phyloP scores from a whole-genome alignment of 805 yeast species.

The Clavispora santaluciae region DNA sequence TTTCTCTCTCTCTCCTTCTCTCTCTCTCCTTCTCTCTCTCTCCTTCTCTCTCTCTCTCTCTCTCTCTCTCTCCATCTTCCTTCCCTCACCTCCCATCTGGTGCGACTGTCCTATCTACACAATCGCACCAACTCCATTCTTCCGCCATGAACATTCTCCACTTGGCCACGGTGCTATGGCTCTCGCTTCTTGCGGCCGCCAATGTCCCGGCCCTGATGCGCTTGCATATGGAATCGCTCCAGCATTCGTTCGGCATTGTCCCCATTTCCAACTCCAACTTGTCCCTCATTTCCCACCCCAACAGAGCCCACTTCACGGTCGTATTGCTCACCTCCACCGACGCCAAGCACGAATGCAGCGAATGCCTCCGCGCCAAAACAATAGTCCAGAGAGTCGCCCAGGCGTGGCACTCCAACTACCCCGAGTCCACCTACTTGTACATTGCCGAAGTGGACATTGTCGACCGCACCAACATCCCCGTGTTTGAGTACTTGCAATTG shows the following conservation, averaged over 20 bases:
- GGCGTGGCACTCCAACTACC: slow-evolving; percentile 42
- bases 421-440: slow-evolving; percentile 35
- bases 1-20: too few species aligned
- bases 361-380: slow-evolving; percentile 43
- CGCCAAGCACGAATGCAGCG: slow-evolving; percentile 39
- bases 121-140: not conserved
- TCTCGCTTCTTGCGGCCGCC: not conserved
- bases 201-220: not conserved
- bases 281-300: slow-evolving; percentile 7
- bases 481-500: slow-evolving; percentile 40
- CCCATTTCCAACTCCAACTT: slow-evolving; percentile 10
- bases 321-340: slow-evolving; percentile 49
- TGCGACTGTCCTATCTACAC: not conserved
- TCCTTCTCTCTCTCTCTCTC: not conserved
- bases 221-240: not conserved
- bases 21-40: not conserved
- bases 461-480: slow-evolving; percentile 33
- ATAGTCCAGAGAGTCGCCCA: slow-evolving; percentile 38
- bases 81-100: not conserved
- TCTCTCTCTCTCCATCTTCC: not conserved
- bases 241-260: slow-evolving; percentile 7
- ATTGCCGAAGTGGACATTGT: slow-evolving; percentile 50
- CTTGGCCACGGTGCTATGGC: not conserved
- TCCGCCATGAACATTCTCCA: not conserved
- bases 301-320: slow-evolving; percentile 46